Percentiles rank a stretch among this genome's conserved stretches.
These are phyloP conservation scores for Colletotrichum kahawae DNA, from an alignment of 2,329 filamentous ascomycete genomes.

Conservation along the genomic window DNA sequence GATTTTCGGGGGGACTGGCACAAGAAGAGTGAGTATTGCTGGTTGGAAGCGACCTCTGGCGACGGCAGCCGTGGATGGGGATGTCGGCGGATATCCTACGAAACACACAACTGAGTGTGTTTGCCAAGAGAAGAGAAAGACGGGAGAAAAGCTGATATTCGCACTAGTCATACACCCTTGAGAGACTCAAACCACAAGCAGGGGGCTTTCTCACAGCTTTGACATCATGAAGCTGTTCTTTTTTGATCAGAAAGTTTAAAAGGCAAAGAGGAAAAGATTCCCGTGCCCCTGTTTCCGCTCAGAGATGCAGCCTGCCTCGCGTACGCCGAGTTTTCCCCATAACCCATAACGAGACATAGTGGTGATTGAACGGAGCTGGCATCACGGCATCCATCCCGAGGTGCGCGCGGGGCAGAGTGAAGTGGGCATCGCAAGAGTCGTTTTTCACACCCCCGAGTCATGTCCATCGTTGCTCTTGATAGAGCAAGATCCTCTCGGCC, in stretches of 20 bases:
- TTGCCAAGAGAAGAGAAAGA: background rate
- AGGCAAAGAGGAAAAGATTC: background rate
- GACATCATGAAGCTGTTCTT: background rate
- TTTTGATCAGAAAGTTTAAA: background rate
- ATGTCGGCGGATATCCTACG: background rate
- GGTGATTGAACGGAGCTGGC: background rate
- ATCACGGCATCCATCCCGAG: background rate
- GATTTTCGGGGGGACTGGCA: background rate
- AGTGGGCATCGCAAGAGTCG: background rate
- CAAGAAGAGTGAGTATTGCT: background rate
- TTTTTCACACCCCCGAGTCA: background rate
- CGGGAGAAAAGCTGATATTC: background rate
- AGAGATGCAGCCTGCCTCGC: fast-evolving
- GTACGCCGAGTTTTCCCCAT: background rate
- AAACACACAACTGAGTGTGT: background rate
- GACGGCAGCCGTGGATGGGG: background rate
- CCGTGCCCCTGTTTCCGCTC: background rate
- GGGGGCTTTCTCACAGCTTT: background rate
- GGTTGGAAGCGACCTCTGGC: background rate
- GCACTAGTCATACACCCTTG: background rate
- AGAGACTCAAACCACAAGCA: background rate
- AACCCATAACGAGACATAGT: background rate
- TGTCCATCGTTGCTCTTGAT: background rate
- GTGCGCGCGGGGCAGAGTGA: background rate
- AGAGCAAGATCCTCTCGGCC: background rate